phyloP scores from a whole-genome alignment of 192 early-diverging fungal species.

The Umbelopsis sp. region DNA sequence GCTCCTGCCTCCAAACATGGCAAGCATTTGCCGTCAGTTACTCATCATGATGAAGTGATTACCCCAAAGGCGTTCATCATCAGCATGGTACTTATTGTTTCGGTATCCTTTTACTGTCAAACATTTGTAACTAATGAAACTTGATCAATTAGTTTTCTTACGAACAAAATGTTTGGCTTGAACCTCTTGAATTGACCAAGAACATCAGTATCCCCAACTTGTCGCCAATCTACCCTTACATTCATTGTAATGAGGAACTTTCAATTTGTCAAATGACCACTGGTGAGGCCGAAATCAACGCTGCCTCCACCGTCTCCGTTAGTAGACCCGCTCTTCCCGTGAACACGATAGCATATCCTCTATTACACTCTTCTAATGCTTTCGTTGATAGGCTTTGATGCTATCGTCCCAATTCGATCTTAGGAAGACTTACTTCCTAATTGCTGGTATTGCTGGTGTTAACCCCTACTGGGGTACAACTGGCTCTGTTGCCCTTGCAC shows the following conservation, averaged over 20 bases:
- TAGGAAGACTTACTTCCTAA: neutral
- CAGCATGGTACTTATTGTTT: constrained; percentile 6
- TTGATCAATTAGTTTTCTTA: neutral
- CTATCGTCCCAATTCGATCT: neutral
- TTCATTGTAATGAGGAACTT: neutral
- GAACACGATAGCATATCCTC: too few species aligned
- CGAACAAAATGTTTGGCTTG: constrained; percentile 10
- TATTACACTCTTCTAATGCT: too few species aligned
- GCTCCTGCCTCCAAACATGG: constrained; percentile 10
- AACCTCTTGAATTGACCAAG: neutral
- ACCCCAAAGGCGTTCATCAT: constrained; percentile 9
- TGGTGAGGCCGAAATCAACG: constrained; percentile 1
- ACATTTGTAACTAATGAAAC: too few species aligned
- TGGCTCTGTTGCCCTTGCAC: constrained; percentile 5
- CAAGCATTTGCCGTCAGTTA: neutral
- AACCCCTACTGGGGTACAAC: neutral
- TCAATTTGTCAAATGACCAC: neutral
- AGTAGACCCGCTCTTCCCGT: too few species aligned
- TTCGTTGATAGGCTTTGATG: neutral
- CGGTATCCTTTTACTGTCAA: too few species aligned
- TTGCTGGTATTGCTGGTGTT: constrained; percentile 4
- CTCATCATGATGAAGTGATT: constrained; percentile 11
- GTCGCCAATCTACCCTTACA: constrained; percentile 9
- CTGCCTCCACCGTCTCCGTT: neutral
- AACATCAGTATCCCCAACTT: neutral